These are phyloP conservation scores for Dovyalis caffra DNA, from an alignment of 345 rosid genomes.

Conservation along the genomic window DNA sequence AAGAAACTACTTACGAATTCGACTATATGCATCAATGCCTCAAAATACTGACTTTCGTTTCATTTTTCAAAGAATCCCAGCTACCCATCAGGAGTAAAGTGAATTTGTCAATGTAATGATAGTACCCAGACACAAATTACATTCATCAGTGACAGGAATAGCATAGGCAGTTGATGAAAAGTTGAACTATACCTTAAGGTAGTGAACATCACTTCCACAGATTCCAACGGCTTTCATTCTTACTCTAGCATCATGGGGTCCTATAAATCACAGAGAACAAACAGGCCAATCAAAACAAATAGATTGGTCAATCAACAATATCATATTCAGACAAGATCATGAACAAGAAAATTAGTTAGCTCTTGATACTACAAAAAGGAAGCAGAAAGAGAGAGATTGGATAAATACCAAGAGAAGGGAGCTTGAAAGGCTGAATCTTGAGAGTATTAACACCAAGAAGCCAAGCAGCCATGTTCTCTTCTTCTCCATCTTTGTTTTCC, in stretches of 20 bases:
- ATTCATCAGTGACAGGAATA: neutral
- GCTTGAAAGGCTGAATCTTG: slow-evolving; percentile 77
- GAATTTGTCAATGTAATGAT: neutral
- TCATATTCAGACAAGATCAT: too few species aligned
- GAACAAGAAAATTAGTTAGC: too few species aligned
- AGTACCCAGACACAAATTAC: neutral
- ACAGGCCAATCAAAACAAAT: neutral
- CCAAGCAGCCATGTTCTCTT: slow-evolving; percentile 91
- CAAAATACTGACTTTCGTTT: neutral
- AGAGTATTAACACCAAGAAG: slow-evolving; percentile 69
- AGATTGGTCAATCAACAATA: neutral
- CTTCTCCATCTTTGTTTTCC: slow-evolving; percentile 44
- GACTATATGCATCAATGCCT: too few species aligned
- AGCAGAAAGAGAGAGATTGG: neutral
- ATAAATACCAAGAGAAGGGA: slow-evolving; percentile 63
- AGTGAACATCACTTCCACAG: slow-evolving; percentile 95
- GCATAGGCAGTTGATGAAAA: neutral
- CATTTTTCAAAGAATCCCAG: neutral
- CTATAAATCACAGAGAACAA: slow-evolving; percentile 23
- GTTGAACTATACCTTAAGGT: slow-evolving; percentile 58
- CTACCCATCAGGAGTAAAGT: neutral
- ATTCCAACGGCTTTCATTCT: slow-evolving; percentile 89
- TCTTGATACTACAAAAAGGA: too few species aligned
- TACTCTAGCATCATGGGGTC: slow-evolving; percentile 79
- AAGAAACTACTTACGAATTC: too few species aligned